These are phyloP conservation scores for Typha latifolia DNA, from an alignment of 176 grass and related monocot genomes.

Conservation along the genomic window DNA sequence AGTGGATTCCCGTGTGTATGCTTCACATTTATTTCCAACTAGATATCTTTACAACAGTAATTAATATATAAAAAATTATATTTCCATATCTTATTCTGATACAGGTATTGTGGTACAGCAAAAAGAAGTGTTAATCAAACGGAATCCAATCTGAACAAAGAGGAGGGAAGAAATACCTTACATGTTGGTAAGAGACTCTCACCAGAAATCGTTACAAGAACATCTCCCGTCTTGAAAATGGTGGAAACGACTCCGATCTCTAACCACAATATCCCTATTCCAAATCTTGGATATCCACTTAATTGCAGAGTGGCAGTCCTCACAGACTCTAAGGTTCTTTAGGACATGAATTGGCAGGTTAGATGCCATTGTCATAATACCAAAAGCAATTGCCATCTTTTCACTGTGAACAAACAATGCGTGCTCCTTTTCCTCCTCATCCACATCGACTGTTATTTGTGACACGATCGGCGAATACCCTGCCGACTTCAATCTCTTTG, in stretches of 20 bases:
- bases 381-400: slow-evolving; percentile 65
- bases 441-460: slow-evolving; percentile 48
- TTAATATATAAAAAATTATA: no score
- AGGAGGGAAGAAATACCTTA: not conserved
- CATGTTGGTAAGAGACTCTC: not conserved
- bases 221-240: slow-evolving; percentile 51
- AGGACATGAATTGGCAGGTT: slow-evolving; percentile 49
- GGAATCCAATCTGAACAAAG: not conserved
- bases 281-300: slow-evolving; percentile 62
- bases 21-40: no score
- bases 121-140: not conserved
- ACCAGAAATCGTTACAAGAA: slow-evolving; percentile 86
- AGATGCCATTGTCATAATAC: slow-evolving; percentile 43
- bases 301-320: slow-evolving; percentile 71
- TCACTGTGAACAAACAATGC: slow-evolving; percentile 58
- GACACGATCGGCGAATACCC: slow-evolving; percentile 33
- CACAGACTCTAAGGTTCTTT: slow-evolving; percentile 66
- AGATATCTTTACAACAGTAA: no score
- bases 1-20: no score
- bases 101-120: not conserved
- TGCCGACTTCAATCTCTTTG: slow-evolving; percentile 24
- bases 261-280: slow-evolving; percentile 53
- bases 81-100: not conserved
- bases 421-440: slow-evolving; percentile 58
- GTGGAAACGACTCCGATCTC: slow-evolving; percentile 73